Evolutionary conservation across 2,329 filamentous ascomycete species (phyloP).

Genomic region (Lecanicillium sp.): DNA sequence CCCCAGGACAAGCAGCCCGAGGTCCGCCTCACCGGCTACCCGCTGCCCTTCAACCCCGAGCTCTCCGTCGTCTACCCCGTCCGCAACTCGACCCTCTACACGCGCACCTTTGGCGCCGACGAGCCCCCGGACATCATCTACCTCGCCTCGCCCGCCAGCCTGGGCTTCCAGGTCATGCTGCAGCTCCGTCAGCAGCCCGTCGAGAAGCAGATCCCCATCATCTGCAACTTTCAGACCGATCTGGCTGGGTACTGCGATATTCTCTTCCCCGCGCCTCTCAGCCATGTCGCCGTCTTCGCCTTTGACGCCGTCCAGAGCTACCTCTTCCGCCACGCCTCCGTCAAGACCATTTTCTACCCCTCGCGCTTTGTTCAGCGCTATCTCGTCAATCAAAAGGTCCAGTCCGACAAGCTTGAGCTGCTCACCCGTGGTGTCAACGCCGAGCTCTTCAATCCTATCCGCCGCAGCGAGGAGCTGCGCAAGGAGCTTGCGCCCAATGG

Average conservation of each 20-base stretch:
- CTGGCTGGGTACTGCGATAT: conserved; percentile 63
- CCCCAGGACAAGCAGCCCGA: conserved; percentile 34
- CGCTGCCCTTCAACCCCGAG: conserved; percentile 65
- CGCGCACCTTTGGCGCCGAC: conserved; percentile 48
- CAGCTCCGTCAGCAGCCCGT: conserved; percentile 55
- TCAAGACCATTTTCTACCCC: conserved; percentile 64
- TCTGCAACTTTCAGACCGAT: conserved; percentile 69
- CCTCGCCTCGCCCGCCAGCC: conserved; percentile 60
- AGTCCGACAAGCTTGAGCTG: conserved; percentile 50
- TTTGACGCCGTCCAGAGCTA: conserved; percentile 60
- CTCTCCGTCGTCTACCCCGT: conserved; percentile 65
- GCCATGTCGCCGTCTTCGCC: conserved; percentile 54
- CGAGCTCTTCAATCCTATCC: conserved; percentile 50
- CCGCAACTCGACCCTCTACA: conserved; percentile 55
- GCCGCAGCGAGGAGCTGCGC: conserved; percentile 46
- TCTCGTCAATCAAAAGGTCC: conserved; percentile 51
- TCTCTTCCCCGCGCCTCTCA: conserved; percentile 59
- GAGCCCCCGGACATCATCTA: conserved; percentile 59
- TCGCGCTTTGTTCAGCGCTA: conserved; percentile 58
- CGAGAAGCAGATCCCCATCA: conserved; percentile 49
- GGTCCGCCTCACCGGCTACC: conserved; percentile 57
- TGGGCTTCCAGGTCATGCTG: conserved; percentile 67
- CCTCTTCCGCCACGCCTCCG: conserved; percentile 54
- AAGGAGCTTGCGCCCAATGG: conserved; percentile 51
- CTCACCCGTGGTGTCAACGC: conserved; percentile 62